Conservation (phyloP, 257 asterid genomes). For the Ajuga chamaepitys region DNA sequence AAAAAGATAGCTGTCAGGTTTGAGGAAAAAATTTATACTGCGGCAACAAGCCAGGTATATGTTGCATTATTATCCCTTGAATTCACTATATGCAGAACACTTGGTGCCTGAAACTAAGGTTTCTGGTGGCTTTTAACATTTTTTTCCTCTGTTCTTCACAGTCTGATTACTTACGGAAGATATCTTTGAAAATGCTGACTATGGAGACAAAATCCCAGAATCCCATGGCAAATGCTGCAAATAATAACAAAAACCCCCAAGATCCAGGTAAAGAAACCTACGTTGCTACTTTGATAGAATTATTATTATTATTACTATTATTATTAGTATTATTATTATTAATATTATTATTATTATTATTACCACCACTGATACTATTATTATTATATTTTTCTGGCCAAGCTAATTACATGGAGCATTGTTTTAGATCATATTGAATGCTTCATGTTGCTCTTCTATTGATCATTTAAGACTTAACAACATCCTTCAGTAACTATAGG, state of each 20-base stretch:
- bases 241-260: conserved; percentile 46
- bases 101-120: neutral
- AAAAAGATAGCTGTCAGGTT: conserved; percentile 76
- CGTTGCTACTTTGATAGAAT: neutral
- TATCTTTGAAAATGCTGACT: conserved; percentile 78
- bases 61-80: conserved; percentile 7
- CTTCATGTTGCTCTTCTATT: neutral
- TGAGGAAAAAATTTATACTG: conserved; percentile 76
- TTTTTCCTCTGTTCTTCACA: conserved; percentile 26
- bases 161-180: conserved; percentile 80
- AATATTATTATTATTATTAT: neutral
- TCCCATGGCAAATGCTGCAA: conserved; percentile 46
- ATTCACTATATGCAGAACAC: neutral
- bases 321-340: no score
- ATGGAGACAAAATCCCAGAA: conserved; percentile 75
- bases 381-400: neutral
- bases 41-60: conserved; percentile 75
- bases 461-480: neutral
- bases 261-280: conserved; percentile 49
- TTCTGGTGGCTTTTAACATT: neutral
- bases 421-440: neutral
- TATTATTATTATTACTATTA: neutral
- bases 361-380: no score
- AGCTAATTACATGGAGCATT: neutral
- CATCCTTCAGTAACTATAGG: neutral